Evolutionary conservation across 768 basidiomycete species (phyloP), one percentile per base, ranked within the genome.

Genomic region (Amanita exitialis): DNA sequence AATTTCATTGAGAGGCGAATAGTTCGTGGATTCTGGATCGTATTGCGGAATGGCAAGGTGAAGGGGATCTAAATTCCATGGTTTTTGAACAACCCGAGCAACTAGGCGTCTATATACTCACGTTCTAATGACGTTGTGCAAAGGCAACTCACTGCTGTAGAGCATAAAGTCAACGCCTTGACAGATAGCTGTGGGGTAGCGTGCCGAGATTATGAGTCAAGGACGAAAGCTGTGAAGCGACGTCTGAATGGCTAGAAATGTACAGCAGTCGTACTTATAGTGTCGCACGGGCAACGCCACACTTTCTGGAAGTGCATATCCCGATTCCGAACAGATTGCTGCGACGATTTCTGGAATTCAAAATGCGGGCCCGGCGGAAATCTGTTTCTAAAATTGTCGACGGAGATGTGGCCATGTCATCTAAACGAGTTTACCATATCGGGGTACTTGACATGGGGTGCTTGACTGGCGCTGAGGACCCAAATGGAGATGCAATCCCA

Each of bases 231-330:
- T 51, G 50, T 51, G 50, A 36, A 36, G 15, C 28, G 18, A 36
- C 32, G 39, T 39, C 37, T 25, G 21, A 37, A 23, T 43, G 9
- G 28, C 18, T 12, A 18, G 23, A 30, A 12, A n/a, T 44, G 30
- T 41, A 51, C 50, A 51, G 43, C 50, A 51, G 30, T 42, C 42
- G 34, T 23, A 36, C 42, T 32, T 42, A 35, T 49, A 36, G 25
- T 5, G 20, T 27, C 20, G 25, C 36, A 36, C 25, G 47, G 47
- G 16, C 23, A 27, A 44, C 16, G 27, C 43, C 43, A 44, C 30
- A 10, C 16, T 5, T 4, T 30, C 13, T 28, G 25, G 6, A 21
- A 44, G 20, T 27, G 21, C 42, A 25, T 32, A 32, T 6, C 7
- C 43, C 43, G 27, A 28, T 41, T 9, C 43, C 43, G 27, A 28